Conservation (phyloP, 805 yeast species). For the Nematodospora valgi region DNA sequence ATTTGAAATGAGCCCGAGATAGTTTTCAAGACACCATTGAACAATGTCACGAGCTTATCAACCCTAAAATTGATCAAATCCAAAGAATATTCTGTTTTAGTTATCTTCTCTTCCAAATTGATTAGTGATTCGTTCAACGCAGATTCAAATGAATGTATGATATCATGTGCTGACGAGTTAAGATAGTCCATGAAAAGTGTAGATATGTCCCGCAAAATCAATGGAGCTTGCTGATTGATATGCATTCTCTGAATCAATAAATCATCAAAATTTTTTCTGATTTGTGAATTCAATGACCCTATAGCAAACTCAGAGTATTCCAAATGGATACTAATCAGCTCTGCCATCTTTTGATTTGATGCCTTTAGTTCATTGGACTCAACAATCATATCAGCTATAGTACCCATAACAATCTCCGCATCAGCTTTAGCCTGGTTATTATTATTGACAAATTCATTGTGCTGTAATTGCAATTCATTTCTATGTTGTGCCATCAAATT, state of each 20-base stretch:
- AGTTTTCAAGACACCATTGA: neutral
- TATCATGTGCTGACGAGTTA: constrained; percentile 1
- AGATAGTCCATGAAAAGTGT: neutral
- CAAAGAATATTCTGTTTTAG: constrained; percentile 1
- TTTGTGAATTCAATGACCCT: neutral
- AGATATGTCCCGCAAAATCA: constrained; percentile 1
- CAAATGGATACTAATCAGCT: neutral
- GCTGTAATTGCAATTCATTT: constrained; percentile 2
- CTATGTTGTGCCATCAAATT: neutral
- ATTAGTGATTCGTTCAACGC: constrained; percentile 4
- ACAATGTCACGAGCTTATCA: neutral
- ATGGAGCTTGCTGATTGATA: constrained; percentile 1
- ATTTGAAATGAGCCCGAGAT: no score
- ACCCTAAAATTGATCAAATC: constrained; percentile 2
- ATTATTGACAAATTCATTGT: neutral
- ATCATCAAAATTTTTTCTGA: neutral
- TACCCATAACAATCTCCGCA: neutral
- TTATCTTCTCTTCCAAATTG: constrained; percentile 4
- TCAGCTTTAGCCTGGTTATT: constrained; percentile 1
- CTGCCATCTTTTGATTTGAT: neutral
- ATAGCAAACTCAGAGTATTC: constrained; percentile 1
- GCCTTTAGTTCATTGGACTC: neutral
- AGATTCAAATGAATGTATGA: constrained; percentile 4
- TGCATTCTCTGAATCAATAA: neutral
- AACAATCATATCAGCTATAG: neutral